Percentiles rank a stretch among this genome's conserved stretches.
Conservation (phyloP, 1,284 basidiomycete genomes). For the Sporisorium iseilematis-ciliati region DNA sequence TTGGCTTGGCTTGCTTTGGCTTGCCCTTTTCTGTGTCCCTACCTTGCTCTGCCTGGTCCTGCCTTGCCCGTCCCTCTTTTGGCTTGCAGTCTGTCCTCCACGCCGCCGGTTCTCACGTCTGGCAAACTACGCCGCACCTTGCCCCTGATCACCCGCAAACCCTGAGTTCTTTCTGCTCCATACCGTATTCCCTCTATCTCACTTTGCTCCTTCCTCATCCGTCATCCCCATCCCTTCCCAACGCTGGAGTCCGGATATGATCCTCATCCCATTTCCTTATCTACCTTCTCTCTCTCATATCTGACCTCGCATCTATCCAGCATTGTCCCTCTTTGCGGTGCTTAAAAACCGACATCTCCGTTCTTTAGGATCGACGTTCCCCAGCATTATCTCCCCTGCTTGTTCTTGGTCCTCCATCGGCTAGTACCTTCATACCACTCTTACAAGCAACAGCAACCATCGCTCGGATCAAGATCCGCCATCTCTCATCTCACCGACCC, state of each 20-base stretch:
- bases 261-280: neutral
- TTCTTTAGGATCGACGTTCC: neutral
- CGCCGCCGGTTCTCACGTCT: slow-evolving; percentile 2
- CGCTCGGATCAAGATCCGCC: too few relatives aligned
- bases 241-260: neutral
- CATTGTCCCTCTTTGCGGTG: neutral
- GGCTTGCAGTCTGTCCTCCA: neutral
- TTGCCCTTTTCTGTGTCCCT: neutral
- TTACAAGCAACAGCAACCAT: too few relatives aligned
- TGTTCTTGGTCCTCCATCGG: neutral
- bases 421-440: too few relatives aligned
- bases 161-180: neutral
- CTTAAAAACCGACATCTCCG: neutral
- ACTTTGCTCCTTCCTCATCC: neutral
- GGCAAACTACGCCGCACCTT: slow-evolving; percentile 1
- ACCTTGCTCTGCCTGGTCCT: neutral
- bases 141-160: slow-evolving; percentile 4
- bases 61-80: neutral
- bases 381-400: neutral
- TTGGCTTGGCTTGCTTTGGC: neutral
- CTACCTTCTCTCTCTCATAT: neutral
- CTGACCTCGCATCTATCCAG: neutral
- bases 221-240: neutral
- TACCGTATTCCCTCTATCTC: neutral
- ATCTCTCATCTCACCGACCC: neutral